A percentile compares a stretch with the other conserved stretches of the same genome.
Evolutionary conservation across 1,139 yeast genomes (phyloP).

Genomic region (Arxiozyma telluris): DNA sequence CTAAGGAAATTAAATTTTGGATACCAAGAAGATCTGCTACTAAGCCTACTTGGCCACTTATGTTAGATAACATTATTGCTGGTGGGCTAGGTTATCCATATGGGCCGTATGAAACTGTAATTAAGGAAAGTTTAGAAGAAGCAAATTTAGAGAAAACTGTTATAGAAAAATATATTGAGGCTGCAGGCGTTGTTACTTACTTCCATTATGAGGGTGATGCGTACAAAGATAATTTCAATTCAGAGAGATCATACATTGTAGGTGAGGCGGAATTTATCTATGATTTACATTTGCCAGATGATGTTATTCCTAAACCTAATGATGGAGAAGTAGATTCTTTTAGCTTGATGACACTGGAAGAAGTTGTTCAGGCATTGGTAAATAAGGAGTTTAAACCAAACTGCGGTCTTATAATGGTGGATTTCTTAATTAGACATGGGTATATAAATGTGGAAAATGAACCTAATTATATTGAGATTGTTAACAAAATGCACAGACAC

Average conservation of each 20-base stretch:
- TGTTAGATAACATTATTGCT: slow-evolving; percentile 88
- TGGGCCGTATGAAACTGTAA: slow-evolving; percentile 64
- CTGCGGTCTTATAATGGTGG: slow-evolving; percentile 71
- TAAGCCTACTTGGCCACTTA: slow-evolving; percentile 83
- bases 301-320: slow-evolving; percentile 55
- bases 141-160: slow-evolving; percentile 61
- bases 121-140: slow-evolving; percentile 85
- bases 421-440: slow-evolving; percentile 81
- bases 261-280: slow-evolving; percentile 82
- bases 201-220: slow-evolving; percentile 36
- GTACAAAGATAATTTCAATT: slow-evolving; percentile 23
- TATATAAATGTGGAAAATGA: slow-evolving; percentile 52
- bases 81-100: slow-evolving; percentile 87
- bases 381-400: slow-evolving; percentile 76
- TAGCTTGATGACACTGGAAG: slow-evolving; percentile 48
- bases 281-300: slow-evolving; percentile 52
- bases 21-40: slow-evolving; percentile 68
- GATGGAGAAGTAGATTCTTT: slow-evolving; percentile 85
- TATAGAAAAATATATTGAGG: slow-evolving; percentile 37
- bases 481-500: slow-evolving; percentile 51
- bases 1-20: slow-evolving; percentile 58
- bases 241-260: slow-evolving; percentile 53
- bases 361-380: slow-evolving; percentile 42
- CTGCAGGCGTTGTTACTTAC: slow-evolving; percentile 67
- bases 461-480: slow-evolving; percentile 51